A percentile compares a stretch with the other conserved stretches of the same genome.
Conservation (phyloP, 768 basidiomycete genomes). For the Kwoniella newhampshirensis region DNA sequence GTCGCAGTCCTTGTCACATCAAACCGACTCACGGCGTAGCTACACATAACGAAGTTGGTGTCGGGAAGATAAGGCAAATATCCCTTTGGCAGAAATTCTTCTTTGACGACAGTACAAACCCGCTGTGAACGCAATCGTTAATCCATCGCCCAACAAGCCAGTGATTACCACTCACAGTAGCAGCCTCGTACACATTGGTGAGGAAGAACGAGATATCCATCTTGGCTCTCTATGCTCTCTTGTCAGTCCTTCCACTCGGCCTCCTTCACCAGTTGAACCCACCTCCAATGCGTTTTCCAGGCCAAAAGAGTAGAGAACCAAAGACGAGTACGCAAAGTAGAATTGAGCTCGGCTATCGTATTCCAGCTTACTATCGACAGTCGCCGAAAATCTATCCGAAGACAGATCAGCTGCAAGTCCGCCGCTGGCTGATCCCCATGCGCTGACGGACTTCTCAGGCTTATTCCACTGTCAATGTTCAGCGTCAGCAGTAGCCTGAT, state of each 20-base stretch:
- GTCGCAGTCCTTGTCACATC: too few relatives aligned
- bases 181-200: slow-evolving; percentile 50
- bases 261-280: not conserved
- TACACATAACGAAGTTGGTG: slow-evolving; percentile 83
- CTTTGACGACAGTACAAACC: slow-evolving; percentile 62
- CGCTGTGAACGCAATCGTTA: slow-evolving; percentile 13
- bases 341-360: slow-evolving; percentile 59
- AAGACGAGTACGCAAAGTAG: slow-evolving; percentile 74
- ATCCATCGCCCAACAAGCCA: not conserved
- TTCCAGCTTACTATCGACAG: slow-evolving; percentile 19
- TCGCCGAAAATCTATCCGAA: not conserved
- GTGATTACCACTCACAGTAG: slow-evolving; percentile 47
- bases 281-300: slow-evolving; percentile 89
- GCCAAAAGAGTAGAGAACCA: slow-evolving; percentile 93
- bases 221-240: slow-evolving; percentile 24
- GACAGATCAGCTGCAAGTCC: not conserved
- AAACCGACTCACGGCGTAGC: slow-evolving; percentile 66
- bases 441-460: slow-evolving; percentile 26
- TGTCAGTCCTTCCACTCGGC: not conserved
- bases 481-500: too few relatives aligned
- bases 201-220: slow-evolving; percentile 53
- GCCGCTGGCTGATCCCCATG: not conserved
- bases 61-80: slow-evolving; percentile 82
- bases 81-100: slow-evolving; percentile 73
- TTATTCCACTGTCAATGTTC: slow-evolving; percentile 29